A percentile compares a stretch with the other conserved stretches of the same genome.
phyloP scores from a whole-genome alignment of 2,329 filamentous ascomycete species.

The Aspergillus sp. region DNA sequence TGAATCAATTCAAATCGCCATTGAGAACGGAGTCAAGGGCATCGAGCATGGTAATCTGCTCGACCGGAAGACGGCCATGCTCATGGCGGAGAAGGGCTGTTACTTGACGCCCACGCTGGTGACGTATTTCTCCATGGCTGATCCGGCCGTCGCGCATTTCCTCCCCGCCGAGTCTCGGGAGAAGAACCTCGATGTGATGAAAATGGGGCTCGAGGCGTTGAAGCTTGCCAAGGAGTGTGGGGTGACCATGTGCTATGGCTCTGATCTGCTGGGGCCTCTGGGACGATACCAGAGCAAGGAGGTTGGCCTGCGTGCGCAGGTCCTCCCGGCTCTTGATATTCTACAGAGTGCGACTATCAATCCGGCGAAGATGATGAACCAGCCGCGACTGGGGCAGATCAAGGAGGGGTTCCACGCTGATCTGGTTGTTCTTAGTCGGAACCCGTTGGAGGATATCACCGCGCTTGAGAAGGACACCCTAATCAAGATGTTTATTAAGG shows the following conservation, averaged over 20 bases:
- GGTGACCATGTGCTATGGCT: conserved; percentile 55
- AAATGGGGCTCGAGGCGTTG: conserved; percentile 45
- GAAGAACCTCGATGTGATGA: conserved; percentile 51
- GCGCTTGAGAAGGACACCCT: conserved; percentile 43
- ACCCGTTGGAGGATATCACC: conserved; percentile 54
- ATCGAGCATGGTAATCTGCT: conserved; percentile 53
- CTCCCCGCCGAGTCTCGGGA: conserved; percentile 15
- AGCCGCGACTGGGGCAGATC: conserved; percentile 48
- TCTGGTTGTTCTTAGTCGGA: conserved; percentile 48
- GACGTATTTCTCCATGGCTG: conserved; percentile 49
- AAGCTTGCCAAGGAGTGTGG: conserved; percentile 49
- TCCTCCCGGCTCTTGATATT: conserved; percentile 41
- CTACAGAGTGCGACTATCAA: conserved; percentile 51
- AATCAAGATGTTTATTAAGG: conserved; percentile 52
- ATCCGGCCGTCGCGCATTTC: conserved; percentile 21
- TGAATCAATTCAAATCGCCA: conserved; percentile 51
- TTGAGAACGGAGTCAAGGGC: conserved; percentile 52
- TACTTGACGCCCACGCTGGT: conserved; percentile 54
- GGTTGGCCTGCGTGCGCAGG: conserved; percentile 44
- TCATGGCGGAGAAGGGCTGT: conserved; percentile 46
- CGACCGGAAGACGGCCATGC: conserved; percentile 41
- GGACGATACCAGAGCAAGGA: conserved; percentile 46
- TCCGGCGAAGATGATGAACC: conserved; percentile 46
- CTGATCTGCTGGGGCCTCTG: conserved; percentile 51
- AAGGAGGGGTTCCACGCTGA: conserved; percentile 51